A percentile compares a stretch with the other conserved stretches of the same genome.
Conservation (phyloP, 306 rosid genomes). For the Aeschynomene evenia region DNA sequence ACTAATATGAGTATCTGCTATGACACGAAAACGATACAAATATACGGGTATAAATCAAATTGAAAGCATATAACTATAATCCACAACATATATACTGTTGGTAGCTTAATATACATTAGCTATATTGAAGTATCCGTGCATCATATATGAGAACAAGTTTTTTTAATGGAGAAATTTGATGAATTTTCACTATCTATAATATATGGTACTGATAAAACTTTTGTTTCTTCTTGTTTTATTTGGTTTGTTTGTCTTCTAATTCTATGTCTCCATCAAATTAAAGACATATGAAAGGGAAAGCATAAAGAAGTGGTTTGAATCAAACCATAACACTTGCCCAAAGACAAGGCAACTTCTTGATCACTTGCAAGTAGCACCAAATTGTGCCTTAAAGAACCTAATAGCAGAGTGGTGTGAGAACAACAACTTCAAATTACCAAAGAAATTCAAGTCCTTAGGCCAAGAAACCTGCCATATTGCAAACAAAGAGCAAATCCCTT, state of each 20-base stretch:
- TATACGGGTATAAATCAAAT: too few relatives aligned
- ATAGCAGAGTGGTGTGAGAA: conserved; percentile 70
- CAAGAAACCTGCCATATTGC: conserved; percentile 37
- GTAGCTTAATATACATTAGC: too few relatives aligned
- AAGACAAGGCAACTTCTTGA: conserved; percentile 37
- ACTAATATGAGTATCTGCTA: too few relatives aligned
- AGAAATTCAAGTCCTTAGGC: conserved; percentile 28
- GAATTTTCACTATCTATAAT: neutral
- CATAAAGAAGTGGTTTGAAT: conserved; percentile 77
- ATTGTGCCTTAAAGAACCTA: conserved; percentile 51
- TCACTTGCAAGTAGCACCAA: conserved; percentile 40
- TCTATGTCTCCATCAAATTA: neutral
- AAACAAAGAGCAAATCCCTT: conserved; percentile 46
- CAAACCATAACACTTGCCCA: conserved; percentile 56
- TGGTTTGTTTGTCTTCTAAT: neutral
- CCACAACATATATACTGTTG: too few relatives aligned
- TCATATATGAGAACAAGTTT: too few relatives aligned
- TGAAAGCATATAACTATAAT: too few relatives aligned
- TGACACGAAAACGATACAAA: too few relatives aligned
- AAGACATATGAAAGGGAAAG: conserved; percentile 89
- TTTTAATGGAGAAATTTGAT: neutral
- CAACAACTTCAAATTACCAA: conserved; percentile 56
- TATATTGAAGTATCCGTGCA: too few relatives aligned
- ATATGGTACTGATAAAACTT: conserved; percentile 1
- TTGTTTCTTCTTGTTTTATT: neutral